phyloP scores from a whole-genome alignment of 164 flowering plant genomes.

The Warburgia ugandensis region DNA sequence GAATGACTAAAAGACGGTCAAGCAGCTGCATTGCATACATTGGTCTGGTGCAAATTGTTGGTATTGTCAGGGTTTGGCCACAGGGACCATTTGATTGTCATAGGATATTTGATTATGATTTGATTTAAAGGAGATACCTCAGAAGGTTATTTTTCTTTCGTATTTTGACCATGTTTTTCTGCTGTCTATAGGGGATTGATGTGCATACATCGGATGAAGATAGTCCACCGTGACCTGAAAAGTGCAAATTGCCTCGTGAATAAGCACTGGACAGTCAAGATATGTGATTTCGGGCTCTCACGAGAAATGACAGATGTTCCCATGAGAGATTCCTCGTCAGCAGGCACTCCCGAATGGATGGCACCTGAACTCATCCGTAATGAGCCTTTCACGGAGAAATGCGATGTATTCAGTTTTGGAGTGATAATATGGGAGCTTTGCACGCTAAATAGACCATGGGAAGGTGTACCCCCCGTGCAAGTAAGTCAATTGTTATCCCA shows the following conservation, averaged over 20 bases:
- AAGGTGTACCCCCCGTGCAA: slow-evolving; percentile 68
- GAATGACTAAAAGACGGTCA: no score
- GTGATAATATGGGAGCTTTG: slow-evolving; percentile 99
- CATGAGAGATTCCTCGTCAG: slow-evolving; percentile 64
- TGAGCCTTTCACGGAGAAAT: slow-evolving; percentile 86
- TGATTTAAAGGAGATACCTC: background rate
- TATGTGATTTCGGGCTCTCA: slow-evolving; percentile 96
- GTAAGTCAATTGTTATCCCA: slow-evolving; percentile 39
- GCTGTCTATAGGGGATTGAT: slow-evolving; percentile 94
- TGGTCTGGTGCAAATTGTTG: no score
- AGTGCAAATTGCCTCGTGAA: slow-evolving; percentile 95
- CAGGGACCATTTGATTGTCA: no score
- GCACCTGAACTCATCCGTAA: slow-evolving; percentile 96
- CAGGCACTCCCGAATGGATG: slow-evolving; percentile 99
- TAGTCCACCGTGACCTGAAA: slow-evolving; percentile 86
- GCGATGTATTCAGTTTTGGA: slow-evolving; percentile 93
- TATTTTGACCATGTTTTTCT: background rate
- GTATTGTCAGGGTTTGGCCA: no score
- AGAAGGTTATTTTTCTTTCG: no score
- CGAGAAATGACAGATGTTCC: slow-evolving; percentile 52
- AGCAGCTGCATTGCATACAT: no score
- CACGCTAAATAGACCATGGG: slow-evolving; percentile 95
- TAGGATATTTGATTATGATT: no score
- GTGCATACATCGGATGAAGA: slow-evolving; percentile 92
- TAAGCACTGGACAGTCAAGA: slow-evolving; percentile 85